Conservation (phyloP, 768 basidiomycete species). For the Kwoniella sp. region DNA sequence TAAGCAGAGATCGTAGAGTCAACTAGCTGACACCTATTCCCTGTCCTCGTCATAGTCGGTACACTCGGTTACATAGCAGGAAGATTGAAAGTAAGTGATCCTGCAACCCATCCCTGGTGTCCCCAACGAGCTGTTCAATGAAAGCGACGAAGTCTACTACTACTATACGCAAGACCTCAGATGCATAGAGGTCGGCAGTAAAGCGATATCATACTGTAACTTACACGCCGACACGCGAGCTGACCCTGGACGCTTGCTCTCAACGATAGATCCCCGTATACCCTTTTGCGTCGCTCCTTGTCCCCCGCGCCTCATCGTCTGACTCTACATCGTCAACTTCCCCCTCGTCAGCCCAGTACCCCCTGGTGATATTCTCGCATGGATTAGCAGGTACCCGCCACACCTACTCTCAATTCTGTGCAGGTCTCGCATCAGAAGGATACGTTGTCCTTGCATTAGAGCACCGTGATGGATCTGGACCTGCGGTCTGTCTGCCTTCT, state of each 20-base stretch:
- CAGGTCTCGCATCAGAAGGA: slow-evolving; percentile 72
- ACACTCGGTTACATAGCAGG: slow-evolving; percentile 27
- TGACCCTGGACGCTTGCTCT: too few species aligned
- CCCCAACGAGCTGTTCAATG: too few species aligned
- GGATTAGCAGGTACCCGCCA: slow-evolving; percentile 75
- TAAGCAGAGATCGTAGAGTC: background rate
- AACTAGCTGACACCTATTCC: background rate
- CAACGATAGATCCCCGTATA: slow-evolving; percentile 24
- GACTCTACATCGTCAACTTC: slow-evolving; percentile 6
- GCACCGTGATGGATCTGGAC: slow-evolving; percentile 78
- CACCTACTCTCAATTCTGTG: slow-evolving; percentile 74
- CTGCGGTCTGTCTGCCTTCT: slow-evolving; percentile 59
- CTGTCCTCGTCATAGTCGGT: slow-evolving; percentile 14
- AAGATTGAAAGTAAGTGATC: slow-evolving; percentile 29
- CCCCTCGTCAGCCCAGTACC: slow-evolving; percentile 45
- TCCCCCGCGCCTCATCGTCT: background rate
- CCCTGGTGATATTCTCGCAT: slow-evolving; percentile 81
- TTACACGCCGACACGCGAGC: too few species aligned
- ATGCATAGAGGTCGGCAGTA: too few species aligned
- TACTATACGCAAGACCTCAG: too few species aligned
- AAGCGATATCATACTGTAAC: too few species aligned
- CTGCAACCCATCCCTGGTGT: too few species aligned
- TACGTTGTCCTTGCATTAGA: slow-evolving; percentile 79
- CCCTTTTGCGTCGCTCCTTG: slow-evolving; percentile 16
- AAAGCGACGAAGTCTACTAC: too few species aligned